Conservation (phyloP, 208 protist genomes). For the Acanthamoeba triangularis region DNA sequence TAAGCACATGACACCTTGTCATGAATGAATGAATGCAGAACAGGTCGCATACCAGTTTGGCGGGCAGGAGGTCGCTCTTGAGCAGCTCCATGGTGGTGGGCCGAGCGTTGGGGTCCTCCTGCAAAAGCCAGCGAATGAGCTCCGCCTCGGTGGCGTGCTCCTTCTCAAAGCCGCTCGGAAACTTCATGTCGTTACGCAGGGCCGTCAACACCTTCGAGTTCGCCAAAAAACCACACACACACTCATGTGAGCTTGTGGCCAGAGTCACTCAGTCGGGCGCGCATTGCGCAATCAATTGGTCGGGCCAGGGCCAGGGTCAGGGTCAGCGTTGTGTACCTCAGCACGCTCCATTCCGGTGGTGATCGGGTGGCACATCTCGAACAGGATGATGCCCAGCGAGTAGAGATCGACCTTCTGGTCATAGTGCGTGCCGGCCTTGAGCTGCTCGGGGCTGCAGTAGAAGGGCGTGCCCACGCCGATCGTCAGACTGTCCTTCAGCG, state of each 20-base stretch:
- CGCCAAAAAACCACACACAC: background rate
- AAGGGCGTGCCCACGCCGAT: conserved; percentile 87
- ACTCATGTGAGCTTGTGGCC: background rate
- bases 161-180: conserved; percentile 82
- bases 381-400: conserved; percentile 90
- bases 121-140: conserved; percentile 83
- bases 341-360: conserved; percentile 88
- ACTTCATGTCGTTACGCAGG: conserved; percentile 81
- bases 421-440: conserved; percentile 79
- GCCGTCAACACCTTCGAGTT: conserved; percentile 77
- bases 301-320: background rate
- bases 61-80: conserved; percentile 79
- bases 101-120: conserved; percentile 78
- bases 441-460: conserved; percentile 84
- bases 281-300: background rate
- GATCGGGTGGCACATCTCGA: conserved; percentile 89
- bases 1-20: too few species aligned
- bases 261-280: too few species aligned
- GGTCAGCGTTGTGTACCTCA: conserved; percentile 41
- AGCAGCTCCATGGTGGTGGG: conserved; percentile 84
- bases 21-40: too few species aligned
- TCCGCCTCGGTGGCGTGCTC: conserved; percentile 61
- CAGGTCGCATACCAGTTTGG: conserved; percentile 60
- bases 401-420: conserved; percentile 91
- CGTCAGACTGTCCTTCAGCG: conserved; percentile 41